Percentiles rank a stretch among this genome's conserved stretches.
phyloP scores from a whole-genome alignment of 352 stramenopile species.

The Pythium aristosporum region DNA sequence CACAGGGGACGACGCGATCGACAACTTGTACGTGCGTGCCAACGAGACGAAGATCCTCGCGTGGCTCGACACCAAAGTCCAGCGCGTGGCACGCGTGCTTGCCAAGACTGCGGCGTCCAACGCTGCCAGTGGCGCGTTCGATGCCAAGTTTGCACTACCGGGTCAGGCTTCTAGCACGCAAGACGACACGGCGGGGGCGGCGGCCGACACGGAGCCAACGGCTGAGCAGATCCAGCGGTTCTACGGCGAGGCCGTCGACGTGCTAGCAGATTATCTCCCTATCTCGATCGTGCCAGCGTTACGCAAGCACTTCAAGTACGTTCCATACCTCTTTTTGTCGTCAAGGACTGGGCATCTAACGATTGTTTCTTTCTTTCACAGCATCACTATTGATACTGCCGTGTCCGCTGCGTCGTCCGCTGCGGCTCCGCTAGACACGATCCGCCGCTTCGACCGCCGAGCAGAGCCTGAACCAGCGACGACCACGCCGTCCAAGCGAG shows the following conservation, averaged over 20 bases:
- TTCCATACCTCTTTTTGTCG: background rate
- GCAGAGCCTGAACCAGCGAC: slow-evolving; percentile 24
- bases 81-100: slow-evolving; percentile 40
- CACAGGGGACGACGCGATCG: slow-evolving; percentile 41
- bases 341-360: background rate
- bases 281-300: slow-evolving; percentile 44
- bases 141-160: slow-evolving; percentile 38
- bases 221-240: slow-evolving; percentile 25
- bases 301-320: slow-evolving; percentile 57
- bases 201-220: slow-evolving; percentile 2
- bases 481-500: slow-evolving; percentile 35
- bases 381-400: slow-evolving; percentile 2
- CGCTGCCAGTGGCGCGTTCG: slow-evolving; percentile 28
- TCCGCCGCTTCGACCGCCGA: slow-evolving; percentile 35
- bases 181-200: background rate
- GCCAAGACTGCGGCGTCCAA: slow-evolving; percentile 30
- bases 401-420: background rate
- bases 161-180: slow-evolving; percentile 1
- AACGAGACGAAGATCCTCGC: slow-evolving; percentile 50
- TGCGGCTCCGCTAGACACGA: slow-evolving; percentile 17
- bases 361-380: background rate
- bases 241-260: slow-evolving; percentile 49
- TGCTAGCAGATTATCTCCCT: slow-evolving; percentile 59
- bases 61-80: slow-evolving; percentile 55
- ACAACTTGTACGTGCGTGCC: slow-evolving; percentile 55